These are phyloP conservation scores for Neonothopanus nambi DNA, from an alignment of 1,284 basidiomycete species.

Conservation along the genomic window DNA sequence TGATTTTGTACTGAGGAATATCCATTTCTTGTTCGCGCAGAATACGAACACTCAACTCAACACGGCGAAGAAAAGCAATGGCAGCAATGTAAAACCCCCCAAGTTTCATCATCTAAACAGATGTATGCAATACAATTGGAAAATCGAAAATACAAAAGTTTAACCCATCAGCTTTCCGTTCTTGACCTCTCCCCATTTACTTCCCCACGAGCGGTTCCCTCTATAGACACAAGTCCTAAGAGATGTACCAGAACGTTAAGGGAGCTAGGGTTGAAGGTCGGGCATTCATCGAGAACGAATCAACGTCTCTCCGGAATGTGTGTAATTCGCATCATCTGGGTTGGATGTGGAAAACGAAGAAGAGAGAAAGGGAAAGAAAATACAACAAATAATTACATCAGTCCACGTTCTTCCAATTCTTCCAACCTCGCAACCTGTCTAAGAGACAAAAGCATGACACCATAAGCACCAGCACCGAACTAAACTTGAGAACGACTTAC, in stretches of 20 bases:
- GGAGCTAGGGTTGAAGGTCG: constrained; percentile 3
- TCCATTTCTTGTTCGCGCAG: too few species aligned
- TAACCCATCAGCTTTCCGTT: constrained; percentile 21
- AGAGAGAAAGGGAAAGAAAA: neutral
- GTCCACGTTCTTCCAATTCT: constrained; percentile 14
- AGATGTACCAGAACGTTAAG: constrained; percentile 12
- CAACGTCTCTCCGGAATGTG: constrained; percentile 11
- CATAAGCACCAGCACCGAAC: neutral
- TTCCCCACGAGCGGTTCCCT: constrained; percentile 14
- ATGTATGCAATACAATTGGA: too few species aligned
- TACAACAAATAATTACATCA: neutral
- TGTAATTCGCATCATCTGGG: constrained; percentile 17
- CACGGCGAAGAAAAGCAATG: too few species aligned
- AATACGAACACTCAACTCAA: too few species aligned
- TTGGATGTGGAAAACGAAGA: neutral
- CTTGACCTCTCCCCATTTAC: constrained; percentile 5
- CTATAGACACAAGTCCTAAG: neutral
- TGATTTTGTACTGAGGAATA: too few species aligned
- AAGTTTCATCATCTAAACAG: too few species aligned
- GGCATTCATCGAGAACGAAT: constrained; percentile 12
- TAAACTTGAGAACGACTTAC: constrained; percentile 41
- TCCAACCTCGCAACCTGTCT: constrained; percentile 16
- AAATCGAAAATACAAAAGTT: neutral
- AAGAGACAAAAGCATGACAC: neutral
- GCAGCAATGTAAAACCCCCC: too few species aligned